Percentiles rank a stretch among this genome's conserved stretches.
Conservation (phyloP, 805 yeast genomes). For the Candida xyloterini region DNA sequence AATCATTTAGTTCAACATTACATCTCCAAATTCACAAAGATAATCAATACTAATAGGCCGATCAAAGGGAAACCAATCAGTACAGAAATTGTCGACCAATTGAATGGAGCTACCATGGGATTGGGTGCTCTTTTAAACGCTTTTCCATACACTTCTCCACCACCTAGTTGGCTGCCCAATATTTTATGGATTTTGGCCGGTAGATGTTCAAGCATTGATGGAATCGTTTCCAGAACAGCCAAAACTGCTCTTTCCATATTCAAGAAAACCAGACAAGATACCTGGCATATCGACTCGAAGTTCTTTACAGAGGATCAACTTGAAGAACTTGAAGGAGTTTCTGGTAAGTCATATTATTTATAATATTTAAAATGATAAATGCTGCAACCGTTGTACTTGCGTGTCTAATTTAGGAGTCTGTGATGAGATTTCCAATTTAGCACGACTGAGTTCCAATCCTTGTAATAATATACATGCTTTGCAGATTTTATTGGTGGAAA, state of each 20-base stretch:
- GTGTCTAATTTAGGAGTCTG: slow-evolving; percentile 42
- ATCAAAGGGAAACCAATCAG: slow-evolving; percentile 34
- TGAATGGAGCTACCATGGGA: slow-evolving; percentile 88
- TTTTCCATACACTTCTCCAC: slow-evolving; percentile 86
- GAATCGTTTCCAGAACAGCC: slow-evolving; percentile 78
- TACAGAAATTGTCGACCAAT: slow-evolving; percentile 40
- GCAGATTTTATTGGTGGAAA: slow-evolving; percentile 84
- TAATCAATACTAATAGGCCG: slow-evolving; percentile 36
- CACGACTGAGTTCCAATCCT: slow-evolving; percentile 75
- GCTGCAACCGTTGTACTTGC: slow-evolving; percentile 46
- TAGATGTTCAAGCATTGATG: slow-evolving; percentile 68
- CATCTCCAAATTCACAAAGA: slow-evolving; percentile 42
- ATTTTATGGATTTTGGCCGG: slow-evolving; percentile 67
- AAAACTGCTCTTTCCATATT: slow-evolving; percentile 78
- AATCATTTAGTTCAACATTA: slow-evolving; percentile 41
- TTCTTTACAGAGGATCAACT: slow-evolving; percentile 74
- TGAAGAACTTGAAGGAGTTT: slow-evolving; percentile 90
- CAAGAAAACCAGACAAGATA: slow-evolving; percentile 89
- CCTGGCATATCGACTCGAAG: slow-evolving; percentile 88
- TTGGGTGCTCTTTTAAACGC: slow-evolving; percentile 86
- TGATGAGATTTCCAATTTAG: slow-evolving; percentile 60
- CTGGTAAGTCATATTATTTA: slow-evolving; percentile 89
- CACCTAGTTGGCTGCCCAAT: slow-evolving; percentile 85
- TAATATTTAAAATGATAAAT: slow-evolving; percentile 49
- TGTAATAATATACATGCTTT: slow-evolving; percentile 89